Evolutionary conservation across 176 grass and related monocot species (phyloP), one percentile per base, ranked within the genome.

Genomic region (Aegilops tauschii): DNA sequence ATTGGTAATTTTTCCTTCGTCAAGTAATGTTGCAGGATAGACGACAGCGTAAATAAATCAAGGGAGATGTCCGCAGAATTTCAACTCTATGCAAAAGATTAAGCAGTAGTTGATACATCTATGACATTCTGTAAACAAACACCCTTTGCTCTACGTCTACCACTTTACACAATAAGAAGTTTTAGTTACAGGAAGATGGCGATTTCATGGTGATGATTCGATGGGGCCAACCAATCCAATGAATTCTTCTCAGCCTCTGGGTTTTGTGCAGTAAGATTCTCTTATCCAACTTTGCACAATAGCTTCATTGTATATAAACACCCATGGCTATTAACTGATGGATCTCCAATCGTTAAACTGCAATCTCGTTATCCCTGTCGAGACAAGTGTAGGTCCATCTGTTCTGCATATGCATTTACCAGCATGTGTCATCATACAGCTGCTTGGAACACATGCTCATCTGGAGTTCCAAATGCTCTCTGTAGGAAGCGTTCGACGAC

Each of bases 401-500:
- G 0, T 44, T 44, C 9, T 76, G 56, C n/a, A 37, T 45, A 64
- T 44, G 40, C 47, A 58, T 88, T 68, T 52, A 42, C 40, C 64
- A 13, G 31, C 66, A 90, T 6, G 73, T 16, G 20, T 14, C 13
- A 20, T 91, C 84, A 95, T 44, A 80, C 80, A 58, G 72, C 81
- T 72, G 73, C 77, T 69, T 79, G 86, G 61, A 89, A 32, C 29
- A 85, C 65, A 79, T 89, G 83, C 29, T 79, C 78, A 59, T 73
- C 78, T 20, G 56, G 70, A 74, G 61, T 88, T 83, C 84, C 87
- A 73, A 93, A 94, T 25, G 81, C 56, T 75, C 66, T 91, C 73
- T 75, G 50, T 61, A 96, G 89, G 76, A 98, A 98, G 50, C 68
- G 82, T 49, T 90, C 86, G 21, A 98, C 20, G 7, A 93, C 61